phyloP scores from a whole-genome alignment of 352 stramenopile genomes.

The Globisporangium mamillatum region DNA sequence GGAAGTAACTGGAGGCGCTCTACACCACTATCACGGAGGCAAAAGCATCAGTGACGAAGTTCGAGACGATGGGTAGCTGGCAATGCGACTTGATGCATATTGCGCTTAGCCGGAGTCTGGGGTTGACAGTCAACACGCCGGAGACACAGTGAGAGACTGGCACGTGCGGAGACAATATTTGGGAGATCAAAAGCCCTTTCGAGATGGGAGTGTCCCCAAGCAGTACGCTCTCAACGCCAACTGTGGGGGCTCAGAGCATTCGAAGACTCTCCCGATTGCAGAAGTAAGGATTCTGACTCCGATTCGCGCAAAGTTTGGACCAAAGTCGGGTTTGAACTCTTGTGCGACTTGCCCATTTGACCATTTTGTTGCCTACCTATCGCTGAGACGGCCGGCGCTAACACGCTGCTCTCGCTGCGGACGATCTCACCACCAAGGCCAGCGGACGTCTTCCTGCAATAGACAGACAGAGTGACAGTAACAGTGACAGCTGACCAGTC shows the following conservation, averaged over 20 bases:
- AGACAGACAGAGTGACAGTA: too few species aligned
- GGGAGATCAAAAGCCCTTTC: not conserved
- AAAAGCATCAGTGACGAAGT: not conserved
- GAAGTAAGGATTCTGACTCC: not conserved
- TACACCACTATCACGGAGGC: not conserved
- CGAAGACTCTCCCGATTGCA: not conserved
- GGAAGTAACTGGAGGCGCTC: too few species aligned
- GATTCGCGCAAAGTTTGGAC: not conserved
- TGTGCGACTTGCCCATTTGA: not conserved
- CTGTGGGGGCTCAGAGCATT: not conserved
- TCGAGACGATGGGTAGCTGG: not conserved
- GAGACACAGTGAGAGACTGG: not conserved
- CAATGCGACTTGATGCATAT: not conserved
- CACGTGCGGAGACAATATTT: not conserved
- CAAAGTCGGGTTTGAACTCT: not conserved
- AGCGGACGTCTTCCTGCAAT: too few species aligned
- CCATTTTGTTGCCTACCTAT: not conserved
- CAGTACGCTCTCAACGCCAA: not conserved
- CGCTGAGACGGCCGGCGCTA: not conserved
- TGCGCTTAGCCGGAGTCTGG: not conserved
- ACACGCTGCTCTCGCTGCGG: too few species aligned
- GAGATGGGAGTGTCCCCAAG: not conserved
- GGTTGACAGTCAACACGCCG: not conserved
- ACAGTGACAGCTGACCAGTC: too few species aligned
- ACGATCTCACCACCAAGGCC: not conserved